Base-by-base conservation (phyloP, 2,329 filamentous ascomycete genomes). In the Neofusicoccum cordaticola region DNA sequence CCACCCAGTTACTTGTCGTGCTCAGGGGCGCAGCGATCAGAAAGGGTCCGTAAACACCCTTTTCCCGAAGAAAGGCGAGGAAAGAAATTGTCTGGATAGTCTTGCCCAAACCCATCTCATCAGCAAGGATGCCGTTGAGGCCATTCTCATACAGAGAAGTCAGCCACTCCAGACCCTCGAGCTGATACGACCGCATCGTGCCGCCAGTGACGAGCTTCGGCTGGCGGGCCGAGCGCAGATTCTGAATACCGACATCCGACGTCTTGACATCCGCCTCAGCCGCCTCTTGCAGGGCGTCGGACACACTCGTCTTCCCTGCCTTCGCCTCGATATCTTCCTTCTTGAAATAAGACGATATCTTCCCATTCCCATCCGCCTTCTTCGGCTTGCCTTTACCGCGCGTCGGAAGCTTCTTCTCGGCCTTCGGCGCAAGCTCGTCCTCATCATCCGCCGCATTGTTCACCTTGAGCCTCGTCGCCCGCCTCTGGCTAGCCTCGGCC, bases 111-210 rank as follows among this genome's bases (percentile, higher is more conserved):
- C 93, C 93, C 93, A 97, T 97, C 75, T 97, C 93, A 71, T 97
- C 93, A 0, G 93, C 93, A 37, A 97, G 76, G 65, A 97, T 97
- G 1, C 93, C 93, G 69, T 92, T 96, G 76, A 97, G 86, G 11
- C 93, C 93, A 71, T 97, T 95, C 82, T 97, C 92, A 71, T 90
- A 96, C 3, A 90, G 75, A 0, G 86, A 88, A 37, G 86, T 86
- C 82, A 99, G 89, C 95, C 95, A 99, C 0, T 96, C 96, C 0
- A 99, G 78, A 0, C 95, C 95, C 74, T 98, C 94, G 0, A 99
- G 80, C 71, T 99, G 95, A 73, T 99, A 99, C 67, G 91, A 90
- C 17, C 93, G 85, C 94, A 99, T 98, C 3, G 88, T 90, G 1
- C 95, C 95, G 4, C 92, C 92, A 0, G 89, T 88, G 70, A 99